phyloP scores from a whole-genome alignment of 2,329 filamentous ascomycete genomes.

The Malbranchea zuffiana region DNA sequence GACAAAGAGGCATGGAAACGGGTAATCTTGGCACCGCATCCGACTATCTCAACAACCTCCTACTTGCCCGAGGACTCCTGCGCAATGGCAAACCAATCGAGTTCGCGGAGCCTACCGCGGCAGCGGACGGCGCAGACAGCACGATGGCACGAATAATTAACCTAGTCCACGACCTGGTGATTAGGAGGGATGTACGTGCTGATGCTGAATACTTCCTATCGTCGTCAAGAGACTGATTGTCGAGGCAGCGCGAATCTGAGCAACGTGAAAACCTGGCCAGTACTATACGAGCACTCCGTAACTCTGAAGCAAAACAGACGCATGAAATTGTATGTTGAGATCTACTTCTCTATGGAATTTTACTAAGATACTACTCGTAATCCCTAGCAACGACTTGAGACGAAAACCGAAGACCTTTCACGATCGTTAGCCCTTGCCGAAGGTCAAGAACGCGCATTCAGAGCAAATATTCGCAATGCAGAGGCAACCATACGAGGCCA shows the following conservation, averaged over 20 bases:
- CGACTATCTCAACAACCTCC: conserved; percentile 53
- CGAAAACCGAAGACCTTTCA: conserved; percentile 45
- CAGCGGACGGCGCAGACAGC: conserved; percentile 48
- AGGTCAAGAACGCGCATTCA: conserved; percentile 59
- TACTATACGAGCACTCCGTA: conserved; percentile 64
- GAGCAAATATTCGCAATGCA: conserved; percentile 58
- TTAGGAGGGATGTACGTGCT: conserved; percentile 69
- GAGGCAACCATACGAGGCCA: conserved; percentile 65
- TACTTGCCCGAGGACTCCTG: conserved; percentile 52
- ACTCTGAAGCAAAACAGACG: conserved; percentile 62
- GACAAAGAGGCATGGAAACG: conserved; percentile 29
- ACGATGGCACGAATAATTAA: conserved; percentile 84
- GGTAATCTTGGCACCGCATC: conserved; percentile 50
- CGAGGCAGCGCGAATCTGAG: conserved; percentile 66
- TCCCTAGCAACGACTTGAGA: conserved; percentile 42
- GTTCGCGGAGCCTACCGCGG: conserved; percentile 62
- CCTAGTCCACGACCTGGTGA: conserved; percentile 82
- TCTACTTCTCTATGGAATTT: conserved; percentile 8
- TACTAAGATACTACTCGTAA: conserved; percentile 1
- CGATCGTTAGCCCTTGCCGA: conserved; percentile 50
- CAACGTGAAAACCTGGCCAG: conserved; percentile 73
- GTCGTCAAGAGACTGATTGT: conserved; percentile 6
- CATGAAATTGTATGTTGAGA: conserved; percentile 50
- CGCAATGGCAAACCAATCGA: conserved; percentile 54
- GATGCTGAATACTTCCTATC: conserved; percentile 1